Evolutionary conservation across 164 flowering plant species (phyloP).

Genomic region (Vitis vinifera): ASM3070453v1 NC_081814.1:6868001-6868500

Average conservation of each 20-base stretch:
- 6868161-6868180: constrained; percentile 15
- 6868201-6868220: constrained; percentile 15
- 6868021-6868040: constrained; percentile 3
- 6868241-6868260: constrained; percentile 21
- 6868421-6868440: background rate
- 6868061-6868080: constrained; percentile 9
- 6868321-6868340: too few relatives aligned
- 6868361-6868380: too few relatives aligned
- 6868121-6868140: constrained; percentile 18
- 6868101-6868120: background rate
- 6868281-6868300: constrained; percentile 7
- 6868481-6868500: background rate
- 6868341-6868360: too few relatives aligned
- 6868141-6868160: constrained; percentile 18
- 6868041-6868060: constrained; percentile 2
- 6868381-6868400: background rate
- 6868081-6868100: constrained; percentile 8
- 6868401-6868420: background rate
- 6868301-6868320: background rate
- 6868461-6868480: background rate
- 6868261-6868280: background rate
- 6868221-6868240: constrained; percentile 21
- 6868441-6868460: background rate
- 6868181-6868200: constrained; percentile 27
- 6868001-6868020: constrained; percentile 6